Percentiles rank a stretch among this genome's conserved stretches.
Evolutionary conservation across 768 basidiomycete species (phyloP).

Genomic region (Trametes sanguinea): DNA sequence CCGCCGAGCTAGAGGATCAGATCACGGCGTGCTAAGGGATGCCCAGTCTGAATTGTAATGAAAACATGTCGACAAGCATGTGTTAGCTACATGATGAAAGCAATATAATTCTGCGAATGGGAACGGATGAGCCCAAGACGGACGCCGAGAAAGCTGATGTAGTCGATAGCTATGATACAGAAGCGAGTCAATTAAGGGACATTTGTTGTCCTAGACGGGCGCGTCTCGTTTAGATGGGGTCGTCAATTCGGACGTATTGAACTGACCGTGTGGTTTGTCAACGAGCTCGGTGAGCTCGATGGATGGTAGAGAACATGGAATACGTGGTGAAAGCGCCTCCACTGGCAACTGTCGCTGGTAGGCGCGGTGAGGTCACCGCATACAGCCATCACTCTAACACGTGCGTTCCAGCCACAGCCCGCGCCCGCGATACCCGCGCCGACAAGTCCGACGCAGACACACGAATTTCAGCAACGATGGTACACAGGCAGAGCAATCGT

Average conservation of each 20-base stretch:
- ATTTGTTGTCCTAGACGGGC: conserved; percentile 38
- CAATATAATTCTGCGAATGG: too few relatives aligned
- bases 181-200: too few relatives aligned
- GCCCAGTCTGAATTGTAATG: too few relatives aligned
- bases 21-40: neutral
- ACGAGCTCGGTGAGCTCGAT: conserved; percentile 18
- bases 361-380: conserved; percentile 25
- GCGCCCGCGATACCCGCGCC: neutral
- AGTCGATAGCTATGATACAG: too few relatives aligned
- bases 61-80: too few relatives aligned
- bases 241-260: neutral
- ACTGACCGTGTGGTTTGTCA: conserved; percentile 11
- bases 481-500: too few relatives aligned
- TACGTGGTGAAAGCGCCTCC: conserved; percentile 22
- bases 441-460: neutral
- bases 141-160: too few relatives aligned
- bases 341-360: neutral
- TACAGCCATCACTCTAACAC: conserved; percentile 19
- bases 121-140: too few relatives aligned
- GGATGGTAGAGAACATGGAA: conserved; percentile 20
- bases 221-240: conserved; percentile 7
- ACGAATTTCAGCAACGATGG: neutral
- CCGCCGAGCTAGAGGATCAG: neutral
- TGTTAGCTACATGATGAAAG: too few relatives aligned
- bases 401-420: conserved; percentile 12